Evolutionary conservation across 257 asterid genomes (phyloP).

Genomic region (Scutellaria galericulata): DNA sequence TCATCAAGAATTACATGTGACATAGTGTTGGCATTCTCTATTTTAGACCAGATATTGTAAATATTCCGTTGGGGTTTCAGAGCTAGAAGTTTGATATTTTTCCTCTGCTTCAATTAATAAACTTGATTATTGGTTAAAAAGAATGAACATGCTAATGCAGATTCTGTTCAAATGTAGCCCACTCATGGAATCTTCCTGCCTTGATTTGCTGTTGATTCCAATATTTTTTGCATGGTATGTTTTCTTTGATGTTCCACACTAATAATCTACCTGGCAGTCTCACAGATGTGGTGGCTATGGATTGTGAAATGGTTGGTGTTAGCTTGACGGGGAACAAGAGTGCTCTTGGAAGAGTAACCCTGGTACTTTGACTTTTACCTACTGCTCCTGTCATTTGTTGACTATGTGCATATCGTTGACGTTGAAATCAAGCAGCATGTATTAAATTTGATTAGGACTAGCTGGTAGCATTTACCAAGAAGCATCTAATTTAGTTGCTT

Average conservation of each 20-base stretch:
- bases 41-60: neutral
- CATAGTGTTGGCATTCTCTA: constrained; percentile 1
- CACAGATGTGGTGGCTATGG: constrained; percentile 85
- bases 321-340: constrained; percentile 81
- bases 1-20: neutral
- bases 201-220: constrained; percentile 14
- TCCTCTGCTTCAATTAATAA: constrained; percentile 9
- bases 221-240: constrained; percentile 15
- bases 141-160: neutral
- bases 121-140: neutral
- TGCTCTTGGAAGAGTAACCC: constrained; percentile 92
- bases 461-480: neutral
- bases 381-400: constrained; percentile 23
- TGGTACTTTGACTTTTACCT: constrained; percentile 58
- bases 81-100: neutral
- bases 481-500: neutral
- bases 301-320: constrained; percentile 98
- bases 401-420: constrained; percentile 22
- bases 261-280: constrained; percentile 51
- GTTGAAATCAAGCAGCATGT: constrained; percentile 14
- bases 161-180: neutral
- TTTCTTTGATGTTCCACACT: constrained; percentile 14
- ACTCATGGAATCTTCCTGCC: neutral
- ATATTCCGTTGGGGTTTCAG: constrained; percentile 3
- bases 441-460: neutral